phyloP scores from a whole-genome alignment of 2,329 filamentous ascomycete species.

The Elsinoe ampelina region DNA sequence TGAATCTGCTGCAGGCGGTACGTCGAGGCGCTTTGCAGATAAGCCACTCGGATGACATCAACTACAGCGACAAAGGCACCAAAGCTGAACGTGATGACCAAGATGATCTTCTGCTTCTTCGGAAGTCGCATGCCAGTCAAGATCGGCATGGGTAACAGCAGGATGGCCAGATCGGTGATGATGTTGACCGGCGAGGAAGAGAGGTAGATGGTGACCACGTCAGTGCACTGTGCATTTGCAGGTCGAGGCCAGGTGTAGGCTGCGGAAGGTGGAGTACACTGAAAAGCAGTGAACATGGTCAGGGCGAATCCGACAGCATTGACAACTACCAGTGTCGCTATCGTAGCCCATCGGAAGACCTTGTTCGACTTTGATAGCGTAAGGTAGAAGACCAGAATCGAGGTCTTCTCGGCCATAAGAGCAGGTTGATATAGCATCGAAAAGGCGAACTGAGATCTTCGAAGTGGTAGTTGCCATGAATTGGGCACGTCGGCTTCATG shows the following conservation, averaged over 20 bases:
- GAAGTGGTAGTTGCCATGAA: conserved; percentile 43
- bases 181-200: conserved; percentile 83
- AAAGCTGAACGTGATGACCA: conserved; percentile 76
- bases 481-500: conserved; percentile 52
- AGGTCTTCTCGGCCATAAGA: conserved; percentile 84
- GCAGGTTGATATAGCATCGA: conserved; percentile 66
- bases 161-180: conserved; percentile 77
- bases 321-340: conserved; percentile 65
- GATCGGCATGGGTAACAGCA: conserved; percentile 81
- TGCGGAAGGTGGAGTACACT: conserved; percentile 66
- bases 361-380: conserved; percentile 70
- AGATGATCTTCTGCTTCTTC: conserved; percentile 73
- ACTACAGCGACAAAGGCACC: conserved; percentile 82
- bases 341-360: conserved; percentile 73
- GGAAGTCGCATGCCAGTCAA: conserved; percentile 79
- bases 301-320: conserved; percentile 69
- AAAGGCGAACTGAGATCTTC: conserved; percentile 50
- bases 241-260: conserved; percentile 49
- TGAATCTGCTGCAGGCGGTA: conserved; percentile 36
- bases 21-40: conserved; percentile 63
- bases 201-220: conserved; percentile 56
- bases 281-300: conserved; percentile 79
- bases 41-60: conserved; percentile 82
- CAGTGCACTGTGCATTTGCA: conserved; percentile 43
- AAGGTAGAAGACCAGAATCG: conserved; percentile 85